Evolutionary conservation across 495 filamentous ascomycete species (phyloP).

Genomic region (Chaetomium cochliodes): DNA sequence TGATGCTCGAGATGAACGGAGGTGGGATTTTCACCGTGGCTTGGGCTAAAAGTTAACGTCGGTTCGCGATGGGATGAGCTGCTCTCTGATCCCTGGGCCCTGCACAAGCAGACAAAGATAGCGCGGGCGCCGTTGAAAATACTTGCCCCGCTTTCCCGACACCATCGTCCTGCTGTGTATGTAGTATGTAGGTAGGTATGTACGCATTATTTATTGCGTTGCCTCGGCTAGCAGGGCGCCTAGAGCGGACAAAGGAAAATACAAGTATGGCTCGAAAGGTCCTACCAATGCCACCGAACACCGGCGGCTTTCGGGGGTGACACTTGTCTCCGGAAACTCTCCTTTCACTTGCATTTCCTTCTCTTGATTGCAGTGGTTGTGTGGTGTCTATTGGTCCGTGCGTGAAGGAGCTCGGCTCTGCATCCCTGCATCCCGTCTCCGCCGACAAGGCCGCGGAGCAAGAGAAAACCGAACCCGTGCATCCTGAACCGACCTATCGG

Average conservation of each 20-base stretch:
- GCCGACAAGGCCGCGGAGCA: constrained; percentile 3
- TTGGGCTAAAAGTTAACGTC: background rate
- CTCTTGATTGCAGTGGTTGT: background rate
- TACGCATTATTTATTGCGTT: too few species aligned
- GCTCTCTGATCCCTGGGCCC: background rate
- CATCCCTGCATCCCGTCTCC: constrained; percentile 1
- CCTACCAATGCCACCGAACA: background rate
- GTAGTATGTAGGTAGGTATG: too few species aligned
- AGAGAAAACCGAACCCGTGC: background rate
- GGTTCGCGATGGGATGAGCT: background rate
- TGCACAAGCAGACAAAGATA: background rate
- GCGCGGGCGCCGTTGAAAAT: background rate
- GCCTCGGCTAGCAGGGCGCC: too few species aligned
- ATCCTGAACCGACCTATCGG: constrained; percentile 4
- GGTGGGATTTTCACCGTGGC: too few species aligned
- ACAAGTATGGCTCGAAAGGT: too few species aligned
- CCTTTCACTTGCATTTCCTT: background rate
- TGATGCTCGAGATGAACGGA: background rate
- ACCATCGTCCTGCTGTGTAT: too few species aligned
- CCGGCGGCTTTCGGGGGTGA: background rate
- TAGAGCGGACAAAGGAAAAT: too few species aligned
- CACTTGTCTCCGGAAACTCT: background rate
- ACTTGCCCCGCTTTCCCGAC: constrained; percentile 1
- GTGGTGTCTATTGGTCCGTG: background rate
- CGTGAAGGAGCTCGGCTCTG: constrained; percentile 1